Percentiles rank a stretch among this genome's conserved stretches.
These are phyloP conservation scores for Pseudognaphalium luteoalbum DNA, from an alignment of 129 eudicot genomes.

Conservation along the genomic window DNA sequence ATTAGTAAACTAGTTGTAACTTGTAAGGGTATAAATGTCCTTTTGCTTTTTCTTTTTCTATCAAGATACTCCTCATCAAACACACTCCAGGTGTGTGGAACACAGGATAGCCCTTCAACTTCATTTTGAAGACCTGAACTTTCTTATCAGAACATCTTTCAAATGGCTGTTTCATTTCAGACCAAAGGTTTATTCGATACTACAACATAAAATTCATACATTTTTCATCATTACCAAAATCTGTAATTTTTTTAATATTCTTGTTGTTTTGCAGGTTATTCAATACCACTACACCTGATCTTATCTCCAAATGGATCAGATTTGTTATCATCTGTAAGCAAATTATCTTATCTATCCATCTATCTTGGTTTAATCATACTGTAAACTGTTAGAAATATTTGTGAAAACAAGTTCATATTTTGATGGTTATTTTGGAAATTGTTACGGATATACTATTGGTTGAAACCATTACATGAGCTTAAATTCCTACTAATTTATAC, in stretches of 20 bases:
- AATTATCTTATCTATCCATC: not conserved
- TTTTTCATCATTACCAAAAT: constrained; percentile 2
- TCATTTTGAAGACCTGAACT: not conserved
- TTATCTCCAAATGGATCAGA: constrained; percentile 18
- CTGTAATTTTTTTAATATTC: not conserved
- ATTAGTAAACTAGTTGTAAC: not conserved
- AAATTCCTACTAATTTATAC: too few species aligned
- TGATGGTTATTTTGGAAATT: not conserved
- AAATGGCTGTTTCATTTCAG: not conserved
- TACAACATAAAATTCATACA: too few species aligned
- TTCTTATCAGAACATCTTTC: not conserved
- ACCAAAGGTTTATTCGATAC: not conserved
- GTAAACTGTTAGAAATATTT: not conserved
- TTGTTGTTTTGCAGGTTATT: constrained; percentile 20
- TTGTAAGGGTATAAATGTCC: not conserved
- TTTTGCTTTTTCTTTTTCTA: not conserved
- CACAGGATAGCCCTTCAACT: not conserved
- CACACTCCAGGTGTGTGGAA: not conserved
- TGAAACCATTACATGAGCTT: too few species aligned
- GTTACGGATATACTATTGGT: too few species aligned
- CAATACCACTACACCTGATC: constrained; percentile 26
- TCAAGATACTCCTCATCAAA: not conserved
- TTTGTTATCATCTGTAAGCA: constrained; percentile 30
- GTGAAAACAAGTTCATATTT: not conserved
- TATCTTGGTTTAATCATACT: not conserved